These are phyloP conservation scores for Cicer arietinum DNA, from an alignment of 306 rosid genomes.

Conservation along the genomic window DNA sequence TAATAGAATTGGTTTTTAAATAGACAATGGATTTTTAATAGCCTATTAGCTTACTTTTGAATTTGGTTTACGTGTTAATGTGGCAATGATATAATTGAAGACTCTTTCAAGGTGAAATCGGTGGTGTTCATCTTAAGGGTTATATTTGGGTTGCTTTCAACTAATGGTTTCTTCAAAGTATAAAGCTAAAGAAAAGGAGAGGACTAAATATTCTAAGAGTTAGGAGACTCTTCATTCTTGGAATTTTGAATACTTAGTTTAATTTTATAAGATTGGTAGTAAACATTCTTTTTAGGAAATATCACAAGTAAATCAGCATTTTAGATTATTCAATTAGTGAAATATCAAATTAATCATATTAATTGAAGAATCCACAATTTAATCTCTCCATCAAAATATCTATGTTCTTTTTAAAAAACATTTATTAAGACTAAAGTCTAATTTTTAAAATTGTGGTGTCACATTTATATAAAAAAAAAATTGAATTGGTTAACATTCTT, in stretches of 20 bases:
- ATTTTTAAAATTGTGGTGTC: too few relatives aligned
- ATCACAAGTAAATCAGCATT: too few relatives aligned
- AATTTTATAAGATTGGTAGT: background rate
- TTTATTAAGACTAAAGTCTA: too few relatives aligned
- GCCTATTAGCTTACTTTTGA: background rate
- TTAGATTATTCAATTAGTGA: too few relatives aligned
- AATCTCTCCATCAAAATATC: too few relatives aligned
- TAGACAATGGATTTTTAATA: background rate
- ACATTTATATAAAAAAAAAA: too few relatives aligned
- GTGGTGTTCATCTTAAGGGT: background rate
- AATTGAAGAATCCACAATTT: too few relatives aligned
- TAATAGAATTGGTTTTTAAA: background rate
- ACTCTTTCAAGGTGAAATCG: slow-evolving; percentile 1
- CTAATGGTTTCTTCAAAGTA: slow-evolving; percentile 25
- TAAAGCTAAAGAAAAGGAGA: slow-evolving; percentile 13
- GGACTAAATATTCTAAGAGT: background rate
- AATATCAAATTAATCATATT: too few relatives aligned
- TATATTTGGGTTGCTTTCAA: slow-evolving; percentile 31
- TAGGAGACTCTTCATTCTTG: background rate
- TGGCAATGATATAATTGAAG: slow-evolving; percentile 5
- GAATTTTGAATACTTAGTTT: background rate
- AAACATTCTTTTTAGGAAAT: too few relatives aligned
- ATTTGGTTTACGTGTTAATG: slow-evolving; percentile 18
- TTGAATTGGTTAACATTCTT: too few relatives aligned
- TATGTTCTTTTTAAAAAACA: too few relatives aligned